Percentiles rank a stretch among this genome's conserved stretches.
Evolutionary conservation across 2,329 filamentous ascomycete genomes (phyloP).

Genomic region (Colletotrichum trifolii): DNA sequence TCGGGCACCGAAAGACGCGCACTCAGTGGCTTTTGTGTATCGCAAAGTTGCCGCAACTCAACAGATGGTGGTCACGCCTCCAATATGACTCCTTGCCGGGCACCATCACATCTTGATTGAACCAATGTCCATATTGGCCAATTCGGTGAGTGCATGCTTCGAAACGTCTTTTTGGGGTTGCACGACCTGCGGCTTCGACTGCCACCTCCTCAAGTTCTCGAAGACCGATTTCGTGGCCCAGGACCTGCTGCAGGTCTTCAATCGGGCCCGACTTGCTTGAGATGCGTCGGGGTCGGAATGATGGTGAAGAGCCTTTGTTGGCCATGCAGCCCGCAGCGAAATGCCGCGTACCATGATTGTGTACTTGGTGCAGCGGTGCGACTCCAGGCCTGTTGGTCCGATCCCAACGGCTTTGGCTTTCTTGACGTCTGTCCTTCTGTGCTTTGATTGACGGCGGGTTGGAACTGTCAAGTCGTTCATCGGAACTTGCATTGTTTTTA

Average conservation of each 20-base stretch:
- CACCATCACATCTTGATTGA: constrained; percentile 18
- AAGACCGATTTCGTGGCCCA: background rate
- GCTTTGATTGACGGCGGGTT: constrained; percentile 11
- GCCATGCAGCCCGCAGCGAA: constrained; percentile 27
- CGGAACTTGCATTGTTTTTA: constrained; percentile 9
- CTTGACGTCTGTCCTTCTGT: constrained; percentile 9
- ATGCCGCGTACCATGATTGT: constrained; percentile 13
- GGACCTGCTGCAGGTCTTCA: constrained; percentile 29
- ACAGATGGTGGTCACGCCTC: background rate
- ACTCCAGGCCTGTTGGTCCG: background rate
- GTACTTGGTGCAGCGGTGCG: background rate
- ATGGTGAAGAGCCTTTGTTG: constrained; percentile 27
- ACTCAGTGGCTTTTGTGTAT: constrained; percentile 6
- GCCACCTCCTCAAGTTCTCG: background rate
- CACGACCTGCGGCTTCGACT: constrained; percentile 3
- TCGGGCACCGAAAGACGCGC: constrained; percentile 15
- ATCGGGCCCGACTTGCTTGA: constrained; percentile 32
- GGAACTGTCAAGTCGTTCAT: constrained; percentile 9
- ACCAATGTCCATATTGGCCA: background rate
- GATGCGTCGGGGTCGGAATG: constrained; percentile 9
- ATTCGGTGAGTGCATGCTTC: constrained; percentile 22
- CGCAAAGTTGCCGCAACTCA: constrained; percentile 1
- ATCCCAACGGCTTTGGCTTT: constrained; percentile 11
- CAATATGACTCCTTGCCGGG: constrained; percentile 13
- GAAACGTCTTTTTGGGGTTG: constrained; percentile 24